phyloP scores from a whole-genome alignment of 1,284 basidiomycete species.

The Ceratobasidium sp. region DNA sequence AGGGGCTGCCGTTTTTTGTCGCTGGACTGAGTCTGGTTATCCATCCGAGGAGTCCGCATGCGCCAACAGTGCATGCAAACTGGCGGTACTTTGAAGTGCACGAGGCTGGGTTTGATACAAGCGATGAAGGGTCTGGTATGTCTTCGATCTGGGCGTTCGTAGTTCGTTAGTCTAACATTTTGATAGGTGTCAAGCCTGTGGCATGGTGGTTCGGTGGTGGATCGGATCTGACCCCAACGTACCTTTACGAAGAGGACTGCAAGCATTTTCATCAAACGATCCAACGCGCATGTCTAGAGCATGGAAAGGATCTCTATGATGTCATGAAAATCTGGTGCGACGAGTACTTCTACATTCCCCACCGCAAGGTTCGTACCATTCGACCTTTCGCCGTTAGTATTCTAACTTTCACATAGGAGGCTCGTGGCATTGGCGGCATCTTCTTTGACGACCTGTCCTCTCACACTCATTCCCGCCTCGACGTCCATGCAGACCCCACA shows the following conservation, averaged over 20 bases:
- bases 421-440: slow-evolving; percentile 91
- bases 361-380: slow-evolving; percentile 63
- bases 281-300: slow-evolving; percentile 79
- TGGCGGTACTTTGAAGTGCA: slow-evolving; percentile 97
- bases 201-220: slow-evolving; percentile 99
- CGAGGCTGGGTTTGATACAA: slow-evolving; percentile 54
- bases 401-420: slow-evolving; percentile 60
- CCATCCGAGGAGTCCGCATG: slow-evolving; percentile 92
- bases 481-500: slow-evolving; percentile 6
- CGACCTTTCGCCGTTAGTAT: not conserved
- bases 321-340: slow-evolving; percentile 97
- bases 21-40: slow-evolving; percentile 92
- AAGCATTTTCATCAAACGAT: slow-evolving; percentile 86
- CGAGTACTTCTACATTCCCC: slow-evolving; percentile 95
- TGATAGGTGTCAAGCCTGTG: slow-evolving; percentile 62
- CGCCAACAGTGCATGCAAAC: slow-evolving; percentile 95
- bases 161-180: not conserved
- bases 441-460: slow-evolving; percentile 93
- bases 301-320: slow-evolving; percentile 77
- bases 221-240: slow-evolving; percentile 94
- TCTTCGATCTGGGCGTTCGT: not conserved
- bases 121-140: slow-evolving; percentile 52
- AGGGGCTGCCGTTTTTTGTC: slow-evolving; percentile 89
- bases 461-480: slow-evolving; percentile 67
- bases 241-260: slow-evolving; percentile 90